Base-by-base conservation (phyloP, 176 grass and related monocot genomes). In the Musa acuminata region DNA sequence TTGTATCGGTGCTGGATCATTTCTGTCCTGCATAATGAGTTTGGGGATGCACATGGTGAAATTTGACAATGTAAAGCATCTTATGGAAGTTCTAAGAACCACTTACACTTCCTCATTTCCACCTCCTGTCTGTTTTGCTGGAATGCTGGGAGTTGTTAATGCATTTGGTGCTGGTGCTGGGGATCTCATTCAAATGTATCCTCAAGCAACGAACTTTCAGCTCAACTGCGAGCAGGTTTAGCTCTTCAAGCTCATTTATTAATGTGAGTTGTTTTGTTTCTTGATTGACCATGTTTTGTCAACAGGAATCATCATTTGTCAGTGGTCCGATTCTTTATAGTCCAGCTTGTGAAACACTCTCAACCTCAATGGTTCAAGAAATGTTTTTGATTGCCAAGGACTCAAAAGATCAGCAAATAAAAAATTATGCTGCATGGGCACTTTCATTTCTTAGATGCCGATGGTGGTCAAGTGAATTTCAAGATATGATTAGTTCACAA, bases 311-410 rank as follows among this genome's bases (percentile, higher is more conserved):
- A 73, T 85, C 79, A 77, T 83, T 90, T 78, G 77, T 93, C 26
- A 85, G 80, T 74, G 84, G 88, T 62, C 84, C 88, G 43, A 19
- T 98, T 84, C 78, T 98, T 67, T 82, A 75, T 51, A 89, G 85
- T 84, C 84, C 84, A 87, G 52, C 75, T 77, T 73, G 87, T 75
- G 90, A 93, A 88, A 88, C 76, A 73, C 78, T 96, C 50, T 85
- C 85, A 71, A 88, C 79, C 22, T 77, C 85, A 74, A 87, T 92
- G 79, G 49, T 91, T 85, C 94, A 87, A 78, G 90, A 91, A 87
- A 89, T 93, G 62, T 91, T 91, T 91, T 82, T 98, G 76, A 85
- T 98, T 71, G 86, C 95, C 53, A 98, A 93, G 82, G 84, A 89
- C 49, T 80, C 80, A 65, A 81, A 85, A 75, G 88, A 98, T 91